Base-by-base conservation (phyloP, 768 basidiomycete genomes). In the Sporobolomyces phaffii region DNA sequence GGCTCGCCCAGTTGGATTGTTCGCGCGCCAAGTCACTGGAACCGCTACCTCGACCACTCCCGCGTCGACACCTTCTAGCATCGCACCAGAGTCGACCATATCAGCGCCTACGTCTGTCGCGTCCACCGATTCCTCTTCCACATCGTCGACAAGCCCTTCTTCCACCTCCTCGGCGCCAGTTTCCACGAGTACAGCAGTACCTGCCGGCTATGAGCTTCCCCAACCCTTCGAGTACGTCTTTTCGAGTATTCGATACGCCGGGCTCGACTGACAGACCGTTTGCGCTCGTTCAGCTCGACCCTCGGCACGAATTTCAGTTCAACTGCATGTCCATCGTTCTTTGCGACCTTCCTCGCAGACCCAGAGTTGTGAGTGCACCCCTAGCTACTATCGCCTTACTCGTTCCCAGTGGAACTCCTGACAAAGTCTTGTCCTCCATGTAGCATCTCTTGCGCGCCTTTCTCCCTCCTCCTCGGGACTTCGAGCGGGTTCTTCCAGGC, bases 241-340 rank as follows among this genome's bases (percentile, higher is more conserved):
- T n/a, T n/a, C n/a, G n/a, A n/a, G n/a, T n/a, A n/a, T n/a, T n/a
- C n/a, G n/a, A n/a, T n/a, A n/a, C n/a, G n/a, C 9, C 48, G 36
- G 7, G 20, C 17, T 5, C 15, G 56, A 33, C 11, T 4, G 2
- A 22, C 48, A 51, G 26, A 43, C 36, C 0, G 24, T 28, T 26
- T 20, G 5, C 41, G 40, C 29, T n/a, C 22, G 34, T 85, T 85
- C 75, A 89, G 89, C 74, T 80, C 82, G 8, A 81, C 81, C 4
- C 75, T 91, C 54, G 79, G 83, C 20, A 76, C 81, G 47, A 88
- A 89, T 76, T 90, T 88, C 73, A 84, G 86, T 20, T 84, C 84
- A 38, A 70, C 77, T 18, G 77, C 80, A 49, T 93, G 90, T 74
- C 81, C 83, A 52, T 80, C 81, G 48, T 91, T 90, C 77, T 87